Percentiles rank a stretch among this genome's conserved stretches.
Evolutionary conservation across 164 flowering plant genomes (phyloP).

Genomic region (Liquidambar formosana): DNA sequence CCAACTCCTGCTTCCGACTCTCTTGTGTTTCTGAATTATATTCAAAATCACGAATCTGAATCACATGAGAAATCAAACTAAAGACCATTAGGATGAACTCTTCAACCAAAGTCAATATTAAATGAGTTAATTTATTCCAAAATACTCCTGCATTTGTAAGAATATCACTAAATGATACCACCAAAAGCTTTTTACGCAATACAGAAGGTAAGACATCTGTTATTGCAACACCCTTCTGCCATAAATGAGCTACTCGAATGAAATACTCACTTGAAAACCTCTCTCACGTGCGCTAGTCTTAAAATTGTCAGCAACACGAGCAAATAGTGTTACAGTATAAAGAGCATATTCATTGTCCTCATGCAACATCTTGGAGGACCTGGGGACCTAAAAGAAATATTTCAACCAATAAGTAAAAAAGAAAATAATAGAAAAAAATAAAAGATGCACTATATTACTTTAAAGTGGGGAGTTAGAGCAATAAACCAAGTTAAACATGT

Average conservation of each 20-base stretch:
- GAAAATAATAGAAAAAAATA: no score
- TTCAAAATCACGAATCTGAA: conserved; percentile 94
- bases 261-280: conserved; percentile 80
- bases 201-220: no score
- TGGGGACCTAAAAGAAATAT: conserved; percentile 72
- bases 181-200: no score
- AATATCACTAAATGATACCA: not conserved
- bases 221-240: not conserved
- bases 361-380: conserved; percentile 86
- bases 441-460: no score
- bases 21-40: conserved; percentile 87
- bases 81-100: not conserved
- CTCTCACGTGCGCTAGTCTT: conserved; percentile 78
- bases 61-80: conserved; percentile 18
- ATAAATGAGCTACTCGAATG: not conserved
- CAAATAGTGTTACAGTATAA: conserved; percentile 77
- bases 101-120: not conserved
- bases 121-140: not conserved
- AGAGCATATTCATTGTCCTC: conserved; percentile 99
- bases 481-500: no score
- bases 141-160: not conserved
- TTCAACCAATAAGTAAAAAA: no score
- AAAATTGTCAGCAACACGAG: conserved; percentile 92
- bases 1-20: conserved; percentile 69
- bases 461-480: no score